Conservation (phyloP, 202 grass and related monocot species). For the Hordeum pubiflorum region DNA sequence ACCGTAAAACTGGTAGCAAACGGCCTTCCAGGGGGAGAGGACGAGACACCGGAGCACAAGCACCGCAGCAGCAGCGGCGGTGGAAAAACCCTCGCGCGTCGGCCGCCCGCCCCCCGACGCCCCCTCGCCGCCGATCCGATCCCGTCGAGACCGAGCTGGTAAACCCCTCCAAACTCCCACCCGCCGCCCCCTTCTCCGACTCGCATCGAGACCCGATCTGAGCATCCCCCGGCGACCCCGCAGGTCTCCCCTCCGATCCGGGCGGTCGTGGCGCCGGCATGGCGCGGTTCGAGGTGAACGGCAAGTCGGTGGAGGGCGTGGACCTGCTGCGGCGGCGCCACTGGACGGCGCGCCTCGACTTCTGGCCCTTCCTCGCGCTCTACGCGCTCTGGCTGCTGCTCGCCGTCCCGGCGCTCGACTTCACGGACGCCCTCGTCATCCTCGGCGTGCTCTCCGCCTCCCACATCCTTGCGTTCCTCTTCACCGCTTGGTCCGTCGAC, state of each 20-base stretch:
- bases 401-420: constrained; percentile 70
- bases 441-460: constrained; percentile 44
- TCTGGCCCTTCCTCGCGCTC: constrained; percentile 84
- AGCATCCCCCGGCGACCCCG: background rate
- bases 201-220: constrained; percentile 32
- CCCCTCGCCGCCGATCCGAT: constrained; percentile 17
- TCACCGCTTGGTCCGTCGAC: constrained; percentile 88
- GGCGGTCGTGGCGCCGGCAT: constrained; percentile 33
- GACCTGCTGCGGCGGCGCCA: constrained; percentile 69
- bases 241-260: constrained; percentile 30
- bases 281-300: constrained; percentile 78
- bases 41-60: background rate
- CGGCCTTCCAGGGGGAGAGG: background rate
- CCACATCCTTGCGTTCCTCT: constrained; percentile 83
- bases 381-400: constrained; percentile 71
- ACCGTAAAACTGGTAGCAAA: constrained; percentile 23
- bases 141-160: constrained; percentile 1
- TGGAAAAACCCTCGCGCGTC: constrained; percentile 23
- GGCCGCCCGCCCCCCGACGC: background rate
- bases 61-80: constrained; percentile 25
- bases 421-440: constrained; percentile 74
- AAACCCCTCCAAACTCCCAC: constrained; percentile 1
- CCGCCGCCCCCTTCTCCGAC: background rate
- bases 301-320: constrained; percentile 87
- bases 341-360: constrained; percentile 77